Base-by-base conservation (phyloP, 1,139 yeast species). In the Pichia sp. region DNA sequence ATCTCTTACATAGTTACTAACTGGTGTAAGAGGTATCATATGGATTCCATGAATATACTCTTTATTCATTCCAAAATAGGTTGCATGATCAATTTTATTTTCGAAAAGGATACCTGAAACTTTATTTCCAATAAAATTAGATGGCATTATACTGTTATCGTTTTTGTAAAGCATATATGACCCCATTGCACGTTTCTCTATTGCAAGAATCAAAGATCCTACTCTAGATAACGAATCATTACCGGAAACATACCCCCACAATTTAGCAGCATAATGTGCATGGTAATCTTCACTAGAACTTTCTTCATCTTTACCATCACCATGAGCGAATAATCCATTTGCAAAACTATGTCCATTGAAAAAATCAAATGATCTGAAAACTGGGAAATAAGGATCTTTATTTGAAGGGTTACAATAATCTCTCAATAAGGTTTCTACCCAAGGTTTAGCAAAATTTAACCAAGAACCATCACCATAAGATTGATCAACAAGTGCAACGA, bases 41-140 rank as follows among this genome's bases (percentile, higher is more conserved):
- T 91, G 97, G 48, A 91, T 89, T 58, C 96, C 96, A 56, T 89
- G 97, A 41, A 91, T 88, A 60, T 83, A 91, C 61, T 89, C 91
- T 32, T 68, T 57, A 42, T 76, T 70, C 52, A 70, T 70, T 4
- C 96, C 96, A 55, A 88, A 88, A 64, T 79, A 88, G 1, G 96
- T 91, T 3, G 96, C 86, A 64, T 85, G 95, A 52, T 85, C 95
- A 45, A 85, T 65, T 64, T 91, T 89, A 63, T 89, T 89, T 61
- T 89, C 96, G 60, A 80, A 83, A 39, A 80, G 58, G 33, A 83
- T 83, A 30, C 93, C 93, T 39, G 84, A 71, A 3, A 83, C 91
- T 58, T 79, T 81, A 58, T 83, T 83, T 14, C 68, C 66, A 40
- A 77, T 66, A 52, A 79, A 72, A 40, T 67, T 62, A 3, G 63